Conservation (phyloP, 1,284 basidiomycete genomes). For the Cerrena zonata region DNA sequence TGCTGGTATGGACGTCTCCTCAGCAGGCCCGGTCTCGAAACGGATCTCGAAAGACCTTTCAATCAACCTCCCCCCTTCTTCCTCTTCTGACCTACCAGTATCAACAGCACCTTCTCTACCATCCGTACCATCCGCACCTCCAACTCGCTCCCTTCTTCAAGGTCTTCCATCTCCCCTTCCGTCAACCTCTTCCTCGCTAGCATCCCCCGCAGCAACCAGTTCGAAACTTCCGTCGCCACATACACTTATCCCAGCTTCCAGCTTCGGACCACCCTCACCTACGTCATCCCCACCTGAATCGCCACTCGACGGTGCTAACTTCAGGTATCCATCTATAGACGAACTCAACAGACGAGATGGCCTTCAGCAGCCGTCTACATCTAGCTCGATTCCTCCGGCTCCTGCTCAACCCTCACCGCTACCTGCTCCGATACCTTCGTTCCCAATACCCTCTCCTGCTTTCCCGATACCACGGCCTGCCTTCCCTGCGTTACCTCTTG, state of each 20-base stretch:
- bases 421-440: not conserved
- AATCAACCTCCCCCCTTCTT: slow-evolving; percentile 15
- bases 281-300: slow-evolving; percentile 45
- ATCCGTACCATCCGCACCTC: slow-evolving; percentile 10
- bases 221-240: slow-evolving; percentile 39
- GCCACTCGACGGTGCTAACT: slow-evolving; percentile 42
- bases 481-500: slow-evolving; percentile 48
- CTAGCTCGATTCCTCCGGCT: slow-evolving; percentile 12
- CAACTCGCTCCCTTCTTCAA: slow-evolving; percentile 23
- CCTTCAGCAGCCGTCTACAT: slow-evolving; percentile 38
- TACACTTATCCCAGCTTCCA: slow-evolving; percentile 59
- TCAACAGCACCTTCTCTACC: slow-evolving; percentile 17
- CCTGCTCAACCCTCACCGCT: not conserved
- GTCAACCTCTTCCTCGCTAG: slow-evolving; percentile 24
- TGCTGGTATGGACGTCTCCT: slow-evolving; percentile 50
- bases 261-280: slow-evolving; percentile 69
- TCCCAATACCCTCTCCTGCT: not conserved
- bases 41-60: slow-evolving; percentile 45
- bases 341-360: slow-evolving; percentile 57
- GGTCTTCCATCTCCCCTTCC: slow-evolving; percentile 24
- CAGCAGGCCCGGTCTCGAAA: slow-evolving; percentile 36
- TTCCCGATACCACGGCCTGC: slow-evolving; percentile 19
- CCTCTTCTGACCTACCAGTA: slow-evolving; percentile 11
- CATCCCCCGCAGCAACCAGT: slow-evolving; percentile 24
- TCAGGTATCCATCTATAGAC: slow-evolving; percentile 65